Evolutionary conservation across 371 early-diverging fungal genomes (phyloP), one percentile per base, ranked within the genome.

Genomic region (Capillidium heterosporum): DNA sequence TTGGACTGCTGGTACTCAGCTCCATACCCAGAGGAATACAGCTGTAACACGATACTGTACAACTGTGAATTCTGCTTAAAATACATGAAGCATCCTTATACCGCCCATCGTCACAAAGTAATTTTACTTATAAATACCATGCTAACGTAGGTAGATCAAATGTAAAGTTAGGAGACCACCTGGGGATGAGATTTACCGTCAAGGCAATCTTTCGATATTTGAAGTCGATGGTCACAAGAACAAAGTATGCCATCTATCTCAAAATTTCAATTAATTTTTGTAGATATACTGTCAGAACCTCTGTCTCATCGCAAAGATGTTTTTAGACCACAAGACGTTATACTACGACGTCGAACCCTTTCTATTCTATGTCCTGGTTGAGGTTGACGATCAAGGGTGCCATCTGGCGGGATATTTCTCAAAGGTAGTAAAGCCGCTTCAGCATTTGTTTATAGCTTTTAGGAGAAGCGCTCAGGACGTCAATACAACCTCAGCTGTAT

Each of bases 291-390:
- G 99, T 72, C 91, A 92, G 62, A 99, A 99, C 67, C 73, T 99
- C 32, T 95, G 97, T 59, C 74, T 99, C 23, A 66, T 99, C 3
- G 88, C 95, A 17, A 99, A 99, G 68, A 82, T 96, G 76, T 99
- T 99, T 68, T 71, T 99, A 35, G 99, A 99, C 73, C 98, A 97
- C 68, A 99, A 99, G 67, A 99, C 99, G 0, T 75, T 99, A 26
- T 98, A 95, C 65, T 99, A 98, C 65, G 99, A 99, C 62, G 95
- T 99, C 19, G 97, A 99, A 60, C 96, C 98, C 0, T 99, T 99
- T 66, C 66, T 99, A 56, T 99, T 99, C 62, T 99, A 99, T 66
- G 75, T 99, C 35, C 76, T 99, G 76, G 86, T 87, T 10, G 79
- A 84, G 60, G 70, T 67, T 7, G 88, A 91, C 51, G 75, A 77